Evolutionary conservation across 352 stramenopile genomes (phyloP), one percentile per base, ranked within the genome.

Genomic region (Blastocystis sp.): DNA sequence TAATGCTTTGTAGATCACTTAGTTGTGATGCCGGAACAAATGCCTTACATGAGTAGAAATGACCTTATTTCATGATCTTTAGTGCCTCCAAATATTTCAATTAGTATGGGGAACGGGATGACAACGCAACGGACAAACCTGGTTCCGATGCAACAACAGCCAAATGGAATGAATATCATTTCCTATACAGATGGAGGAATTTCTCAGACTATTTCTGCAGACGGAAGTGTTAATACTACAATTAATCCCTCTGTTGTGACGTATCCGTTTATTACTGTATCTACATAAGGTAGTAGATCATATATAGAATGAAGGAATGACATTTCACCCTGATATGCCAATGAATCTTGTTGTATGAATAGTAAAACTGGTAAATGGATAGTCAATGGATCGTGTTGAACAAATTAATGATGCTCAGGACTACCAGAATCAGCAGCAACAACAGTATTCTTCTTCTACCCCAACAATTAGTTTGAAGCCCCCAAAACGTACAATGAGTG

Each of bases 1-100:
- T 84, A 56, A 79, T 27, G 22, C 0, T 58, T 3, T 84, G 4
- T 84, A 84, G 73, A 84, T 22, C 53, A 30, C 33, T 22, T 84
- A 4, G 73, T 84, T 27, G 73, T 84, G 30, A 84, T 84, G 30
- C 73, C 73, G 22, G 73, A 84, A 27, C 73, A 84, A 68, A 60
- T 66, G 44, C 33, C 73, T 19, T 84, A 68, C 24, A 69, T 84
- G 53, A 84, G 73, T 84, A 68, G 35, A 30, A 27, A 35, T 17
- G 4, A 19, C 22, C 11, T 3, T 22, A 6, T 35, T 30, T 35
- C 33, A 1, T 56, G n/a, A 54, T n/a, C 42, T 68, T 22, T 68
- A 84, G 73, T 84, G 73, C 53, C 73, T 7, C 42, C 64, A 6
- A 30, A n/a, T 11, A 44, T 76, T n/a, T 48, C 51, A 35, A 66